phyloP scores from a whole-genome alignment of 768 basidiomycete genomes.

The Lentinula raphanica region DNA sequence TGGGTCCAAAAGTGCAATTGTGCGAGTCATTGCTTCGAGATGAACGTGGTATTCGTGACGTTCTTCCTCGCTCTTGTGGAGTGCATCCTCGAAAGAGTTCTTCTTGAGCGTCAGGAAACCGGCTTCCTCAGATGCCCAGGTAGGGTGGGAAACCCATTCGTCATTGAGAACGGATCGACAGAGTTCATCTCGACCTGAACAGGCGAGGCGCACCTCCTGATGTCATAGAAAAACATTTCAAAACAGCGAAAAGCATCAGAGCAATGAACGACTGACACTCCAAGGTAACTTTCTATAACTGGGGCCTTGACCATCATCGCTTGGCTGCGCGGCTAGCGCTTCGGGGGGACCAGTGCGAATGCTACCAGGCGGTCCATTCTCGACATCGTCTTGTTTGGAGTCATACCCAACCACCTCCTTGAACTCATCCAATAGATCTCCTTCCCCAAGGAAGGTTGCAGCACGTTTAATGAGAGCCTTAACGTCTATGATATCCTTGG shows the following conservation, averaged over 20 bases:
- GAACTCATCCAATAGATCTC: conserved; percentile 77
- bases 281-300: conserved; percentile 89
- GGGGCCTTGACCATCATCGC: conserved; percentile 84
- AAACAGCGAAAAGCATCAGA: not conserved
- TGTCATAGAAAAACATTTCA: not conserved
- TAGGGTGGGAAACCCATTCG: conserved; percentile 97
- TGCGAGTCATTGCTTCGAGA: conserved; percentile 84
- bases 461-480: conserved; percentile 77
- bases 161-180: conserved; percentile 96
- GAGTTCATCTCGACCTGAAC: conserved; percentile 91
- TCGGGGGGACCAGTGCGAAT: conserved; percentile 74
- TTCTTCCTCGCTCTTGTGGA: conserved; percentile 97
- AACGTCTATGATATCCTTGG: conserved; percentile 86
- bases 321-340: conserved; percentile 69
- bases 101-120: conserved; percentile 95
- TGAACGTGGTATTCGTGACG: conserved; percentile 97
- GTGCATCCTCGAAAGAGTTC: conserved; percentile 90
- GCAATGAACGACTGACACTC: conserved; percentile 53
- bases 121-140: conserved; percentile 95
- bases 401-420: conserved; percentile 83
- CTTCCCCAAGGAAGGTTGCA: conserved; percentile 76
- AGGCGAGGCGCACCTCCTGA: conserved; percentile 85
- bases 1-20: conserved; percentile 88
- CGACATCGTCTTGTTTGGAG: conserved; percentile 51
- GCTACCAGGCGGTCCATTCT: conserved; percentile 73